Evolutionary conservation across 2,329 filamentous ascomycete species (phyloP).

Genomic region (Nemania sp.): DNA sequence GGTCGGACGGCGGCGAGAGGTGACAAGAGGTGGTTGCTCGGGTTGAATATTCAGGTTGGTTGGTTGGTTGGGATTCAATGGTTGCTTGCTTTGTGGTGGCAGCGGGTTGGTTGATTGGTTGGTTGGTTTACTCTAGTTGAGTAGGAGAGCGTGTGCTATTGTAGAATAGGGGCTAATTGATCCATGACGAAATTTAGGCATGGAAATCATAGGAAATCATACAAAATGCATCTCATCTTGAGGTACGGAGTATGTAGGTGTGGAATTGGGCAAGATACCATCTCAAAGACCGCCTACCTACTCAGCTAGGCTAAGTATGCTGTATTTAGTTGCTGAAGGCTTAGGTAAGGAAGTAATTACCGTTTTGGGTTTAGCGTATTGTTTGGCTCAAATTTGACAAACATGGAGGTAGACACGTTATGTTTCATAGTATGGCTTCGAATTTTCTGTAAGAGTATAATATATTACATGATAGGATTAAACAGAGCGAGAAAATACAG

Average conservation of each 20-base stretch:
- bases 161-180: background rate
- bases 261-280: background rate
- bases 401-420: no score
- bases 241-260: no score
- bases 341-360: no score
- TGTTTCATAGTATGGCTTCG: no score
- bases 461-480: no score
- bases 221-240: slow-evolving; percentile 1
- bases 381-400: no score
- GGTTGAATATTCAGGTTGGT: background rate
- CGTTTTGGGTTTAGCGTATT: no score
- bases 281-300: background rate
- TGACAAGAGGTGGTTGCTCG: background rate
- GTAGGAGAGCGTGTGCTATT: slow-evolving; percentile 2
- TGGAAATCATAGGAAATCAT: slow-evolving; percentile 1
- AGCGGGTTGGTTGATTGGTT: background rate
- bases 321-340: no score
- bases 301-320: no score
- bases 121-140: background rate
- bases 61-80: background rate
- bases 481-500: no score
- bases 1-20: background rate
- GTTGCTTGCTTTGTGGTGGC: background rate
- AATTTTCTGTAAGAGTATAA: no score
- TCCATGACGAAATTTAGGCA: background rate